Evolutionary conservation across 2,329 filamentous ascomycete species (phyloP).

Genomic region (Stachybotrys echinatus): DNA sequence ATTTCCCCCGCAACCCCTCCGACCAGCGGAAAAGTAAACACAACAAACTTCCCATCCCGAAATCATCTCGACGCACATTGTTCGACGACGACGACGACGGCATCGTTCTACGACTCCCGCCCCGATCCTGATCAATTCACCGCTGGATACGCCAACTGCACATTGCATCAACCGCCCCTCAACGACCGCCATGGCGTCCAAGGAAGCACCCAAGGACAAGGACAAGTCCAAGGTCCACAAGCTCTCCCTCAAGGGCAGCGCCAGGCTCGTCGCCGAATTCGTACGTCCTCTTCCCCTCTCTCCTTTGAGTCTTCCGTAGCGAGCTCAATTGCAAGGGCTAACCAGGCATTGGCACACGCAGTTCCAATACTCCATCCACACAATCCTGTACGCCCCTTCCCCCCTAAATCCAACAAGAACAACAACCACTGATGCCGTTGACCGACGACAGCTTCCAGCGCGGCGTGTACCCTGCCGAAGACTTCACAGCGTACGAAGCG

Average conservation of each 20-base stretch:
- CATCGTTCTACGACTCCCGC: neutral
- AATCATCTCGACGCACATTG: too few relatives aligned
- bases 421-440: neutral
- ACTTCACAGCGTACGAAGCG: constrained; percentile 76
- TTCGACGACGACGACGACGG: neutral
- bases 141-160: too few relatives aligned
- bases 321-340: constrained; percentile 8
- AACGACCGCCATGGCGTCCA: constrained; percentile 23
- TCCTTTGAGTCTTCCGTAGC: constrained; percentile 1
- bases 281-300: constrained; percentile 48
- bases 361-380: constrained; percentile 98
- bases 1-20: neutral
- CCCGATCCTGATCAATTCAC: too few relatives aligned
- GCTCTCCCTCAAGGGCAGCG: constrained; percentile 77
- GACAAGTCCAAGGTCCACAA: constrained; percentile 91
- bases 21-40: constrained; percentile 9
- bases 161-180: too few relatives aligned
- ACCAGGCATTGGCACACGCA: constrained; percentile 27
- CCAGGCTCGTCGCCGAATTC: constrained; percentile 92
- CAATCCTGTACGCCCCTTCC: constrained; percentile 63
- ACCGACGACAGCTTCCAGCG: constrained; percentile 66
- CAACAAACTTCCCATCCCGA: too few relatives aligned
- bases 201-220: constrained; percentile 36
- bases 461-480: constrained; percentile 84
- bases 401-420: neutral